These are phyloP conservation scores for Yamadazyma paraphyllophila DNA, from an alignment of 805 yeast species.

Conservation along the genomic window DNA sequence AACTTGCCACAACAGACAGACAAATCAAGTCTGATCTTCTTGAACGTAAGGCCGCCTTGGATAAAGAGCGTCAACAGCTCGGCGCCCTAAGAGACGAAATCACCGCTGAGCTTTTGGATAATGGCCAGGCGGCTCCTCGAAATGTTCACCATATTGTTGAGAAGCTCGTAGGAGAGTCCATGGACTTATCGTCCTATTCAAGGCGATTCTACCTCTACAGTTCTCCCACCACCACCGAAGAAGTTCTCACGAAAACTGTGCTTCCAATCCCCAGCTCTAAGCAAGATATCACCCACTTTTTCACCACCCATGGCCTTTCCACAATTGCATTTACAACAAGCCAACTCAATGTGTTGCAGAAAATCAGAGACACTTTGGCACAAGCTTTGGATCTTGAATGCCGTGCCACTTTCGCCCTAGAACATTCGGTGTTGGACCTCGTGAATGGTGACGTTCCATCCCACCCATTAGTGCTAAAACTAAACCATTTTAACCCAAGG, in stretches of 20 bases:
- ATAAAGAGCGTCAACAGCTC: neutral
- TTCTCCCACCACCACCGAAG: neutral
- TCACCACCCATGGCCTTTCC: neutral
- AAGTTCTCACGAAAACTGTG: neutral
- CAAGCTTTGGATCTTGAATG: neutral
- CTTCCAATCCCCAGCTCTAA: no score
- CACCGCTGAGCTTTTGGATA: neutral
- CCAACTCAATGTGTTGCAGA: neutral
- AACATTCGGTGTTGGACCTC: no score
- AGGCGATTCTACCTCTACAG: conserved; percentile 9
- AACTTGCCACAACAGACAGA: neutral
- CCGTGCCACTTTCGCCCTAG: neutral
- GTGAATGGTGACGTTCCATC: no score
- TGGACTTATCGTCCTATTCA: conserved; percentile 1
- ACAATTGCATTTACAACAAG: neutral
- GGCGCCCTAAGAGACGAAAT: neutral
- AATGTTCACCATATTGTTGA: conserved; percentile 2
- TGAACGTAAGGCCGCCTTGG: neutral
- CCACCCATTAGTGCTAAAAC: conserved; percentile 1
- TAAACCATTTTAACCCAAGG: conserved; percentile 9
- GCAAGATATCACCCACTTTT: neutral
- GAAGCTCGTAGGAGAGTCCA: conserved; percentile 1
- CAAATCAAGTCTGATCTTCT: neutral
- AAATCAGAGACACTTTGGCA: neutral
- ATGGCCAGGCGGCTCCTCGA: conserved; percentile 2